Conservation (phyloP, 768 basidiomycete genomes). For the Clitopilus passeckerianus region DNA sequence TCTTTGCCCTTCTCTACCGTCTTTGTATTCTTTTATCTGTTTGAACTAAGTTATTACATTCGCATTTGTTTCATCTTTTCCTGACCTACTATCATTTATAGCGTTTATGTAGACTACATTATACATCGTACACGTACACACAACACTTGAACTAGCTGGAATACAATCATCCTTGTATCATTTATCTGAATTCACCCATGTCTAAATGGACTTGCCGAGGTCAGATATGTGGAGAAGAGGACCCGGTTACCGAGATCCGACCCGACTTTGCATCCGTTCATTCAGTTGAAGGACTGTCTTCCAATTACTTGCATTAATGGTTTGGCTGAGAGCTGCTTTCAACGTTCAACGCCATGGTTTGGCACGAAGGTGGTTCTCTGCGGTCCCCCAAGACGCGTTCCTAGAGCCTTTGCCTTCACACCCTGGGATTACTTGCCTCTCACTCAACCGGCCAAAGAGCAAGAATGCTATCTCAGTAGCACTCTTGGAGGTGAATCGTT, state of each 20-base stretch:
- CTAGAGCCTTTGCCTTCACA: slow-evolving; percentile 48
- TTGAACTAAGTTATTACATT: not conserved
- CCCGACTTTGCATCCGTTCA: not conserved
- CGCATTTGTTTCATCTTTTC: not conserved
- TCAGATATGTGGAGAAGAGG: not conserved
- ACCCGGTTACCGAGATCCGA: not conserved
- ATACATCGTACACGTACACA: not conserved
- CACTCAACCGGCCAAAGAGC: slow-evolving; percentile 76
- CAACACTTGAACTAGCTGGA: not conserved
- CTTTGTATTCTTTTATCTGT: not conserved
- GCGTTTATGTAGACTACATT: not conserved
- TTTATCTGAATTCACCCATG: not conserved
- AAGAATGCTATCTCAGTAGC: slow-evolving; percentile 84
- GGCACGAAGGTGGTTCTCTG: not conserved
- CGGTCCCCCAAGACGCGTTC: slow-evolving; percentile 28
- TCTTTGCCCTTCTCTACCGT: not conserved
- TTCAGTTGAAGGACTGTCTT: not conserved
- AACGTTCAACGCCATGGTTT: not conserved
- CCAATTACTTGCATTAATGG: not conserved
- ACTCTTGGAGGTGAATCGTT: slow-evolving; percentile 52
- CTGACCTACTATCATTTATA: not conserved
- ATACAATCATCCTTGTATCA: not conserved
- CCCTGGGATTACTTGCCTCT: slow-evolving; percentile 67
- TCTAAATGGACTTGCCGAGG: not conserved
- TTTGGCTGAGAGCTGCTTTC: not conserved